These are phyloP conservation scores for Aureobasidium vineae DNA, from an alignment of 2,329 filamentous ascomycete species.

Conservation along the genomic window DNA sequence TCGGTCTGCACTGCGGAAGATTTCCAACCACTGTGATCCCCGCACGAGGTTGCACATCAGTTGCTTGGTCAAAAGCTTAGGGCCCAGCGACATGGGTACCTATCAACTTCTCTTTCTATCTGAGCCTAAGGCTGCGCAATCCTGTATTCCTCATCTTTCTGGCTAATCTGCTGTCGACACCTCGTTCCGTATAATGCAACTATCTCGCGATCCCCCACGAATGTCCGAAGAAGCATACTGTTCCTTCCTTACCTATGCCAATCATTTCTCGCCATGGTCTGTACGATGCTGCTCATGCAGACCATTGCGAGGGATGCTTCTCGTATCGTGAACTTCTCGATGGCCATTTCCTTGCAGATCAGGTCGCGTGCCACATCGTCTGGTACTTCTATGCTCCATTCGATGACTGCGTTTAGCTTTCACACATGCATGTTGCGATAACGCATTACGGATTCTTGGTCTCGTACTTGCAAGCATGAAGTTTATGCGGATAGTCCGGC, in stretches of 20 bases:
- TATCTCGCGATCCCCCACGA: conserved; percentile 9
- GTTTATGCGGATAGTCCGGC: not conserved
- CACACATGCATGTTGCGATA: not conserved
- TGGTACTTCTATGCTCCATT: not conserved
- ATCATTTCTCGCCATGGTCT: not conserved
- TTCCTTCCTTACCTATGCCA: not conserved
- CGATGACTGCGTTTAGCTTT: not conserved
- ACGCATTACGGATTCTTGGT: not conserved
- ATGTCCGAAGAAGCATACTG: conserved; percentile 9
- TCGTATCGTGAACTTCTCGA: not conserved
- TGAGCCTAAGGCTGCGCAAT: not conserved
- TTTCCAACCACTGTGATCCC: not conserved
- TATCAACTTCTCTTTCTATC: not conserved
- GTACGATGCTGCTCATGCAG: not conserved
- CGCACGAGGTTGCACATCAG: conserved; percentile 3
- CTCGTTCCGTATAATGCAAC: not conserved
- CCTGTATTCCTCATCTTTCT: not conserved
- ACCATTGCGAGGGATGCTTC: not conserved
- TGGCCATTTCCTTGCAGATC: not conserved
- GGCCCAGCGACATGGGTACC: not conserved
- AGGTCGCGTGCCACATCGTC: not conserved
- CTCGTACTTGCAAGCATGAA: not conserved
- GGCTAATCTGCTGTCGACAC: not conserved
- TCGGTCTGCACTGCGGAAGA: not conserved
- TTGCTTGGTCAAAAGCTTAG: conserved; percentile 9